These are phyloP conservation scores for Beta lomatogona DNA, from an alignment of 179 eudicot genomes.

Conservation along the genomic window DNA sequence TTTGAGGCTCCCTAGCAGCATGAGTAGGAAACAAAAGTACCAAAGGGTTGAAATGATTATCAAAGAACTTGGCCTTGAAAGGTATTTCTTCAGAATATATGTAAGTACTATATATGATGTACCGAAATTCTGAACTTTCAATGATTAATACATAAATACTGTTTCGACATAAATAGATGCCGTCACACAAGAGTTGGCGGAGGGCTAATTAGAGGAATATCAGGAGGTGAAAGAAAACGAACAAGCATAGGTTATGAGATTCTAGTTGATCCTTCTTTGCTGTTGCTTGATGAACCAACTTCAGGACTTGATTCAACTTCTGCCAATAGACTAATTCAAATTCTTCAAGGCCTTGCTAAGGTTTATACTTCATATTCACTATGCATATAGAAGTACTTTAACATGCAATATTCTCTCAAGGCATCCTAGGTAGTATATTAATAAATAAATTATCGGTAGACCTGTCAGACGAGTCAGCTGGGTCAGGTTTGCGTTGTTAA, in stretches of 20 bases:
- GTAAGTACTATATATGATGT: no score
- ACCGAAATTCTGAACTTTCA: not conserved
- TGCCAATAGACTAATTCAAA: conserved; percentile 78
- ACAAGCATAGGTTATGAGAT: conserved; percentile 97
- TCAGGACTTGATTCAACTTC: conserved; percentile 99
- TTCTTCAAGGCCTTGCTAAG: conserved; percentile 88
- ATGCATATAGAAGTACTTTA: not conserved
- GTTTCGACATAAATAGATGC: conserved; percentile 48
- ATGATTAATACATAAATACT: not conserved
- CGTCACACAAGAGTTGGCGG: conserved; percentile 95
- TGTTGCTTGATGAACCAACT: conserved; percentile 96
- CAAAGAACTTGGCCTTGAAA: conserved; percentile 92
- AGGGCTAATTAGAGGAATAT: conserved; percentile 76
- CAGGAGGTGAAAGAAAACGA: conserved; percentile 97
- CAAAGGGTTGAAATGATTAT: conserved; percentile 79
- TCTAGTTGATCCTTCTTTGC: conserved; percentile 91
- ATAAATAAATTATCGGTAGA: no score
- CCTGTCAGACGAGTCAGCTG: no score
- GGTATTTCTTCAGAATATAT: conserved; percentile 37
- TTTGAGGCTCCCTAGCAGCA: conserved; percentile 78
- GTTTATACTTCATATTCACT: conserved; percentile 33
- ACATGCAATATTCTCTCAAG: no score
- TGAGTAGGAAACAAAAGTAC: conserved; percentile 76
- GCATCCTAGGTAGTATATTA: no score
- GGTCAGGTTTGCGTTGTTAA: no score